Conservation (phyloP, 2,329 filamentous ascomycete species). For the Alternaria tenuissima region DNA sequence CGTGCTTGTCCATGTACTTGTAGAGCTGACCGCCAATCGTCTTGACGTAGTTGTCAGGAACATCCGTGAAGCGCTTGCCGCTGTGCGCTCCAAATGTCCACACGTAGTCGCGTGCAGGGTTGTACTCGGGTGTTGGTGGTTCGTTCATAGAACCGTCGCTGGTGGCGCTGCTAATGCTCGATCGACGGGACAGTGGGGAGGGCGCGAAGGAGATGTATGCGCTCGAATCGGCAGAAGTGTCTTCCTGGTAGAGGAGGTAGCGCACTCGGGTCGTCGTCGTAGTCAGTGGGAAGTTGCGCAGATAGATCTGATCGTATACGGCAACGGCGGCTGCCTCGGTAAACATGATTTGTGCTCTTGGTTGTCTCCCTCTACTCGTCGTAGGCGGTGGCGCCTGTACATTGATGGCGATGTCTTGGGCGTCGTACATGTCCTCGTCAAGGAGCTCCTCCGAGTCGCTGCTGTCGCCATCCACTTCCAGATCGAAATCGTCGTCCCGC, state of each 20-base stretch:
- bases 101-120: constrained; percentile 28
- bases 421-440: constrained; percentile 25
- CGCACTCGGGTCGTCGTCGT: constrained; percentile 15
- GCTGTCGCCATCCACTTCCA: constrained; percentile 21
- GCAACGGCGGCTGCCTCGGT: constrained; percentile 25
- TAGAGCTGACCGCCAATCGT: constrained; percentile 34
- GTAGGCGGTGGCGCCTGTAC: constrained; percentile 21
- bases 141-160: constrained; percentile 4
- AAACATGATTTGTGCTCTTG: constrained; percentile 31
- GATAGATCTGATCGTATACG: constrained; percentile 24
- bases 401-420: constrained; percentile 35
- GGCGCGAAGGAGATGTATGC: constrained; percentile 15
- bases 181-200: constrained; percentile 21
- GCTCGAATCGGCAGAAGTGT: constrained; percentile 10
- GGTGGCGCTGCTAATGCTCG: constrained; percentile 18
- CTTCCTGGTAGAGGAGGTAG: constrained; percentile 23
- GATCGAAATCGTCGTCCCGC: constrained; percentile 18
- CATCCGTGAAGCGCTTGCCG: constrained; percentile 29
- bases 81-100: constrained; percentile 29
- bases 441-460: constrained; percentile 7
- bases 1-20: constrained; percentile 27
- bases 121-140: constrained; percentile 7
- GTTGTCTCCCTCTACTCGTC: background rate
- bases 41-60: constrained; percentile 31
- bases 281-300: constrained; percentile 26